These are phyloP conservation scores for Aspergillus niger DNA, from an alignment of 2,329 filamentous ascomycete genomes.

Conservation along the genomic window DNA sequence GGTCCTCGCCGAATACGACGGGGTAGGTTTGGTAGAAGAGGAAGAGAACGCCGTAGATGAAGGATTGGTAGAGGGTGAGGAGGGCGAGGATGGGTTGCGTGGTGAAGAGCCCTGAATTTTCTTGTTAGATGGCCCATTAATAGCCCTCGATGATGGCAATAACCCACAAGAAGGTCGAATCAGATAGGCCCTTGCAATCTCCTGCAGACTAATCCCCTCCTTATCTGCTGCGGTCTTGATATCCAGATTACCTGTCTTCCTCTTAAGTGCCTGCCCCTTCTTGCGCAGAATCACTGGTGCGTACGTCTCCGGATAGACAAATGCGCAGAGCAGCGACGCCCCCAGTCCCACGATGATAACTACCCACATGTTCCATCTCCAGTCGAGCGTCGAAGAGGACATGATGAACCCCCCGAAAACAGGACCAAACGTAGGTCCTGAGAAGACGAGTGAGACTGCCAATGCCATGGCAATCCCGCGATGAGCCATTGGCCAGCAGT, in stretches of 20 bases:
- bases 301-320: background rate
- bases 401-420: background rate
- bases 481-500: conserved; percentile 33
- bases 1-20: background rate
- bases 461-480: conserved; percentile 5
- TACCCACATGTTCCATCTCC: conserved; percentile 7
- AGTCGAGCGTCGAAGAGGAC: background rate
- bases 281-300: background rate
- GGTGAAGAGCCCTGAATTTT: background rate
- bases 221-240: background rate
- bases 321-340: background rate
- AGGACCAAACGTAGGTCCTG: conserved; percentile 4
- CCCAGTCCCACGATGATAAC: background rate
- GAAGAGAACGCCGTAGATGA: background rate
- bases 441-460: conserved; percentile 17
- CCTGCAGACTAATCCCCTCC: background rate
- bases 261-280: background rate
- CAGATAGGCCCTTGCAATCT: background rate
- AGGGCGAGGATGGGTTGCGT: background rate
- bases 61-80: background rate
- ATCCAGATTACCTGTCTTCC: background rate
- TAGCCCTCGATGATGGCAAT: too few relatives aligned
- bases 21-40: conserved; percentile 6
- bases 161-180: background rate
- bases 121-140: background rate